A percentile compares a stretch with the other conserved stretches of the same genome.
Conservation (phyloP, 2,329 filamentous ascomycete species). For the Cytospora schulzeri region DNA sequence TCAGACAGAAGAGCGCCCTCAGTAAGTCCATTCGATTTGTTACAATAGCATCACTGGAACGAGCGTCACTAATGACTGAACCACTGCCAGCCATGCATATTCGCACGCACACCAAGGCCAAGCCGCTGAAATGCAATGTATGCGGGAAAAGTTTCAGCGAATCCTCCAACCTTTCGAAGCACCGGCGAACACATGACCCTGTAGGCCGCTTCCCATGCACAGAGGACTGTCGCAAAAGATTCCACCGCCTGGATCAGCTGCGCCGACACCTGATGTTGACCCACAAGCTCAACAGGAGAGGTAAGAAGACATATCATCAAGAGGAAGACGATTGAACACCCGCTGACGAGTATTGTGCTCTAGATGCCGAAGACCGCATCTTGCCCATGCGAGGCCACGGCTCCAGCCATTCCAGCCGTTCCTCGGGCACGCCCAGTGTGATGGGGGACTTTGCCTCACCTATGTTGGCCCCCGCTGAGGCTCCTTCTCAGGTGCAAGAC, state of each 20-base stretch:
- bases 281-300: slow-evolving; percentile 14
- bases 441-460: neutral
- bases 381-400: neutral
- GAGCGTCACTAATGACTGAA: neutral
- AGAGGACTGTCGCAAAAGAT: slow-evolving; percentile 53
- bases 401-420: neutral
- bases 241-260: slow-evolving; percentile 63
- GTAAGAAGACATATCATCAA: slow-evolving; percentile 32
- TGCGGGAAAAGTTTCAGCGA: slow-evolving; percentile 64
- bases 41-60: neutral
- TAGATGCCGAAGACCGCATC: slow-evolving; percentile 6
- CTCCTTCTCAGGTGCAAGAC: neutral
- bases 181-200: slow-evolving; percentile 61
- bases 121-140: slow-evolving; percentile 60
- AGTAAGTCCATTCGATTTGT: slow-evolving; percentile 48
- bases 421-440: neutral
- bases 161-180: slow-evolving; percentile 68
- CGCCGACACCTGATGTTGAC: slow-evolving; percentile 51
- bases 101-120: slow-evolving; percentile 66
- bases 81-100: slow-evolving; percentile 62
- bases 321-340: neutral
- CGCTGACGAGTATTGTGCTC: neutral
- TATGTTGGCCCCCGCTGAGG: neutral
- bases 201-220: slow-evolving; percentile 54
- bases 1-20: slow-evolving; percentile 68